A percentile compares a stretch with the other conserved stretches of the same genome.
Conservation (phyloP, 2,329 filamentous ascomycete genomes). For the Penicillium vulpinum region DNA sequence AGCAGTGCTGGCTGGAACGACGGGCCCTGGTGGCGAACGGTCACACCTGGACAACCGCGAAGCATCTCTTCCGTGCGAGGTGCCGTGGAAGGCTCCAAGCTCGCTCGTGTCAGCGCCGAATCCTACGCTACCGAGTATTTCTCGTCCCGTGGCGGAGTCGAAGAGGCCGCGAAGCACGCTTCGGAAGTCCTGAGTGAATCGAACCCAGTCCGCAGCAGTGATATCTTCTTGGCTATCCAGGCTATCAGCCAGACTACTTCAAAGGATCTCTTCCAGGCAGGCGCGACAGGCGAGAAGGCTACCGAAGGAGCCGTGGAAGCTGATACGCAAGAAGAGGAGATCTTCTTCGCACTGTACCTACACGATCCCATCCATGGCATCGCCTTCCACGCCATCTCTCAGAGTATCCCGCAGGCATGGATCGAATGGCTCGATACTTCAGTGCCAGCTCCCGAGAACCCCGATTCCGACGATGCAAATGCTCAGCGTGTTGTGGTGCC, state of each 20-base stretch:
- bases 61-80: conserved; percentile 80
- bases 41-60: conserved; percentile 61
- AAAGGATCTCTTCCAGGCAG: conserved; percentile 66
- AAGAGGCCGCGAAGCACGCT: conserved; percentile 75
- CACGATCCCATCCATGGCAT: conserved; percentile 89
- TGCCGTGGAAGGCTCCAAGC: conserved; percentile 81
- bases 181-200: conserved; percentile 75
- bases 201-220: conserved; percentile 87
- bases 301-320: conserved; percentile 38
- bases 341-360: conserved; percentile 77
- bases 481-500: conserved; percentile 54
- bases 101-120: conserved; percentile 86
- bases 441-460: conserved; percentile 39
- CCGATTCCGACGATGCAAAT: conserved; percentile 41
- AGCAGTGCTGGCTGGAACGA: conserved; percentile 72
- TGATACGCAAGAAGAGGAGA: conserved; percentile 54
- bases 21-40: conserved; percentile 87
- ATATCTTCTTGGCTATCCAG: conserved; percentile 95
- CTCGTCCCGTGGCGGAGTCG: conserved; percentile 71
- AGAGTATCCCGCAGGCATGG: conserved; percentile 82
- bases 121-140: conserved; percentile 86
- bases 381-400: conserved; percentile 78
- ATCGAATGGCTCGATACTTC: conserved; percentile 85
- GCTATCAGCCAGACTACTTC: conserved; percentile 69
- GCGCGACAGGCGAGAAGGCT: conserved; percentile 43